Evolutionary conservation across 192 early-diverging fungal species (phyloP).

Genomic region (Gorgonomyces haynaldii): DNA sequence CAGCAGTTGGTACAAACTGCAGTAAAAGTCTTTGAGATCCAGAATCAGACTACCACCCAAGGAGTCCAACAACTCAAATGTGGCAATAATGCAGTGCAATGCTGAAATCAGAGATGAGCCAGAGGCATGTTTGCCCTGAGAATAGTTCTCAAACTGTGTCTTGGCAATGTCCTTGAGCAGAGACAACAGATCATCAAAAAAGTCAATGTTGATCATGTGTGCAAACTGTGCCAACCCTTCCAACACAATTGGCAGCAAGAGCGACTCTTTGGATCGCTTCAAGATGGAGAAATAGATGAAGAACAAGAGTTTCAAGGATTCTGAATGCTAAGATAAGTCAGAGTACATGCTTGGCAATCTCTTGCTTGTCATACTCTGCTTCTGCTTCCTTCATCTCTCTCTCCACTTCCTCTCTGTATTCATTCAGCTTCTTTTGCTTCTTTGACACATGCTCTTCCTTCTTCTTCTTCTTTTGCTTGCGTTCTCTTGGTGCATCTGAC

Average conservation of each 20-base stretch:
- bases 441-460: constrained; percentile 39
- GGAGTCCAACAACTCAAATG: constrained; percentile 67
- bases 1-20: constrained; percentile 67
- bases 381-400: constrained; percentile 83
- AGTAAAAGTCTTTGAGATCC: constrained; percentile 87
- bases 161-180: constrained; percentile 73
- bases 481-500: constrained; percentile 32
- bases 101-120: constrained; percentile 50
- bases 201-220: constrained; percentile 93
- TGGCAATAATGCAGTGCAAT: constrained; percentile 80
- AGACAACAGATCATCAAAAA: constrained; percentile 80
- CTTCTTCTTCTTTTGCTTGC: constrained; percentile 17
- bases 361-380: constrained; percentile 72
- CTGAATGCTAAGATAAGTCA: constrained; percentile 52
- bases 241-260: constrained; percentile 59
- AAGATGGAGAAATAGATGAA: constrained; percentile 90
- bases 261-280: constrained; percentile 67
- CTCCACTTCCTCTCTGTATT: constrained; percentile 59
- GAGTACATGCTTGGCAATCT: constrained; percentile 55
- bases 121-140: constrained; percentile 18
- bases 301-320: constrained; percentile 91
- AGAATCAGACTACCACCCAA: constrained; percentile 79
- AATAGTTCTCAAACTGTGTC: constrained; percentile 44
- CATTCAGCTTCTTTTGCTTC: constrained; percentile 56
- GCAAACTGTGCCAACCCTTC: constrained; percentile 80